A percentile compares a stretch with the other conserved stretches of the same genome.
phyloP scores from a whole-genome alignment of 306 rosid genomes.

The Betula pendula region DNA sequence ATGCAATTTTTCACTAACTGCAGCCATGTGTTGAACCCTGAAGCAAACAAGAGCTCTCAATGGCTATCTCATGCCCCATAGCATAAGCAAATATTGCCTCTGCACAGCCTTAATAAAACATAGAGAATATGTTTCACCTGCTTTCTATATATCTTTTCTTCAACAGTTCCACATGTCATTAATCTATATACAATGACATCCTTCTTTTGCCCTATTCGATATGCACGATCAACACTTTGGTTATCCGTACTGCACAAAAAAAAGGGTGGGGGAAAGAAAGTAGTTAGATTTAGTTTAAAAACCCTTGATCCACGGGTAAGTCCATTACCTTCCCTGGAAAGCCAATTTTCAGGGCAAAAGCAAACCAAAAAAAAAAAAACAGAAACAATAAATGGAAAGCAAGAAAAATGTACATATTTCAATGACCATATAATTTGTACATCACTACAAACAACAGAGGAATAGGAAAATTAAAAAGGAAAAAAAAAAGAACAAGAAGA shows the following conservation, averaged over 20 bases:
- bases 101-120: not conserved
- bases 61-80: not conserved
- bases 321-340: not conserved
- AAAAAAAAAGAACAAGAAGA: not conserved
- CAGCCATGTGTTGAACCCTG: not conserved
- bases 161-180: conserved; percentile 97
- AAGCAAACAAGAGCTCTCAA: not conserved
- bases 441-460: not conserved
- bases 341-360: not conserved
- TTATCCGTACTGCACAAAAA: conserved; percentile 72
- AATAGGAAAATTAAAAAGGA: not conserved
- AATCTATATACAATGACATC: conserved; percentile 86
- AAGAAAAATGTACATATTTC: not conserved
- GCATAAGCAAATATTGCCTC: not conserved
- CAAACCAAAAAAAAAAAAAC: not conserved
- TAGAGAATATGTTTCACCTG: conserved; percentile 52
- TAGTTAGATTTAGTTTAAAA: not conserved
- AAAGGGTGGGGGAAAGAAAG: not conserved
- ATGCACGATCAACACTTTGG: conserved; percentile 98
- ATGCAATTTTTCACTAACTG: not conserved
- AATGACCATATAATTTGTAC: not conserved
- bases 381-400: not conserved
- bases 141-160: conserved; percentile 92
- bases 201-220: conserved; percentile 91
- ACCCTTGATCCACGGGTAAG: conserved; percentile 16